Base-by-base conservation (phyloP, 371 early-diverging fungal species). In the Capillidium heterosporum region DNA sequence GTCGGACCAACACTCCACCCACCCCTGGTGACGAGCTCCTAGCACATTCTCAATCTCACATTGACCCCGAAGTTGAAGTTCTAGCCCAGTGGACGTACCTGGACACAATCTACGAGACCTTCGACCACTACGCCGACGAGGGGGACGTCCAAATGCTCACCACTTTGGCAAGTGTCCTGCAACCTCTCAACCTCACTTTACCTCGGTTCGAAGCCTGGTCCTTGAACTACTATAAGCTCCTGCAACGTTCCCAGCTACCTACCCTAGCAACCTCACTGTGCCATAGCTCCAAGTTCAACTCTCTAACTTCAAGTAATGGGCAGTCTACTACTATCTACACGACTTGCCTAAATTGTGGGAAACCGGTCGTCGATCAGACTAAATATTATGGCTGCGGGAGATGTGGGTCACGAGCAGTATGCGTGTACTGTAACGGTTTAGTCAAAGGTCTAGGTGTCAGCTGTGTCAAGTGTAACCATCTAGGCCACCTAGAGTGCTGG, bases 131-230 rank as follows among this genome's bases (percentile, higher is more conserved):
- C 64, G 77, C 82, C 3, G 81, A 87, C 26, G 78, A 75, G 69
- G 86, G 85, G 1, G 86, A 89, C 56, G 81, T 87, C 0, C 90
- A 89, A 59, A 85, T 88, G 85, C 86, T 86, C 57, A 81, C 79
- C 10, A 82, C 87, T 11, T 57, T 87, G 0, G 64, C 79, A 39
- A 59, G 82, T 10, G 80, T 86, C 0, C 65, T 89, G 2, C 65
- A 62, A 8, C 57, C 63, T 2, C 67, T 69, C 57, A 64, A 68
- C 15, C 65, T 71, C 17, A 31, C 79, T 1, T 70, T 69, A 32
- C 62, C 67, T 41, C 65, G 71, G 19, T 67, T 75, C 41, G 80
- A 84, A 61, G 71, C 75, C 43, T 87, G 86, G 85, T 78, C 82
- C 48, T 73, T 68, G 39, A 65, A 78, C 0, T 89, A 87, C 65